A percentile compares a stretch with the other conserved stretches of the same genome.
phyloP scores from a whole-genome alignment of 2,329 filamentous ascomycete genomes.

The Colletotrichum tofieldiae region DNA sequence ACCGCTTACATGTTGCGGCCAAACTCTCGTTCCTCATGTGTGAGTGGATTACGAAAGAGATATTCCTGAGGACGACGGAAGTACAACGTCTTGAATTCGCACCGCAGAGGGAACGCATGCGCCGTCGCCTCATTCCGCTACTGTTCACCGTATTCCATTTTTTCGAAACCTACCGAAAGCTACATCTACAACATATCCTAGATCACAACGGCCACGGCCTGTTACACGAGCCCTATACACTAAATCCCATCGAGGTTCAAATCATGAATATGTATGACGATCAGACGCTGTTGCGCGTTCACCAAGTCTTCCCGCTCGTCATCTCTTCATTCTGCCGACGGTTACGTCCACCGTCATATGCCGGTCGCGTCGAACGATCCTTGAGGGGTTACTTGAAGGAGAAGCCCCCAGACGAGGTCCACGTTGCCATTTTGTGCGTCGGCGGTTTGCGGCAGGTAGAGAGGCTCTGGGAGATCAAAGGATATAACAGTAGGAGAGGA shows the following conservation, averaged over 20 bases:
- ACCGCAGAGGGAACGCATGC: constrained; percentile 75
- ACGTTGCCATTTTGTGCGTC: constrained; percentile 72
- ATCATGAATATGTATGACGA: constrained; percentile 78
- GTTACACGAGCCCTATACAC: constrained; percentile 67
- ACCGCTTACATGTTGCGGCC: constrained; percentile 75
- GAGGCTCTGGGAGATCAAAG: constrained; percentile 76
- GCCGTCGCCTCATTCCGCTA: constrained; percentile 73
- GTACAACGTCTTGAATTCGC: constrained; percentile 71
- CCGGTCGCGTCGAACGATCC: constrained; percentile 74
- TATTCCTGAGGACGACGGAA: constrained; percentile 73
- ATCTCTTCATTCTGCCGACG: constrained; percentile 76
- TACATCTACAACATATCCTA: constrained; percentile 71
- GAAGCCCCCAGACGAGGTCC: constrained; percentile 74
- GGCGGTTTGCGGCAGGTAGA: constrained; percentile 76
- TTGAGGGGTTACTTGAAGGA: constrained; percentile 76
- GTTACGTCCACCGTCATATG: constrained; percentile 75
- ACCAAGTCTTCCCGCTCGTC: constrained; percentile 76
- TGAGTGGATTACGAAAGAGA: constrained; percentile 76
- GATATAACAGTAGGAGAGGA: constrained; percentile 72
- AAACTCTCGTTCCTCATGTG: constrained; percentile 75
- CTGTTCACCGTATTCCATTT: constrained; percentile 79
- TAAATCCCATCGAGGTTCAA: constrained; percentile 74
- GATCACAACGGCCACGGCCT: constrained; percentile 68
- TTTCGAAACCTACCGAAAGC: constrained; percentile 75
- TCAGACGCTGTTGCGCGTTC: constrained; percentile 73